These are phyloP conservation scores for Lachnellula suecica DNA, from an alignment of 2,329 filamentous ascomycete genomes.

Conservation along the genomic window DNA sequence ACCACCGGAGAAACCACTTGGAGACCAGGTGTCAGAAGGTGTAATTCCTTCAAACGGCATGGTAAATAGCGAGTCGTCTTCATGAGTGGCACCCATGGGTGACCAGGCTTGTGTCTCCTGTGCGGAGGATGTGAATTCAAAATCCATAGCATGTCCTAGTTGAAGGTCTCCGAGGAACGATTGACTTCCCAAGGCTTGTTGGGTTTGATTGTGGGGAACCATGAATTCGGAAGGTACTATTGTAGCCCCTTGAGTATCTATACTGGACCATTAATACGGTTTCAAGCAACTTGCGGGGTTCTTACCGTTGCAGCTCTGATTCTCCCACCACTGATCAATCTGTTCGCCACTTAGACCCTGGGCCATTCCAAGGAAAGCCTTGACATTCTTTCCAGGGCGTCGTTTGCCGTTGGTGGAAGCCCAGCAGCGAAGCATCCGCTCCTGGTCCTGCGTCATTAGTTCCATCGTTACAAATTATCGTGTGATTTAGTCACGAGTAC, in stretches of 20 bases:
- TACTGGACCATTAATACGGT: not conserved
- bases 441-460: conserved; percentile 15
- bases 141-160: not conserved
- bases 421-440: conserved; percentile 16
- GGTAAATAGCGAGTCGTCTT: not conserved
- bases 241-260: not conserved
- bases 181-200: not conserved
- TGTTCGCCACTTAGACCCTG: conserved; percentile 18
- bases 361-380: conserved; percentile 11
- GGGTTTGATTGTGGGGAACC: not conserved
- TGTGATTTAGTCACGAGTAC: not conserved
- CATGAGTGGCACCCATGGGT: not conserved
- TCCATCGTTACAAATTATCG: conserved; percentile 5
- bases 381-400: conserved; percentile 6
- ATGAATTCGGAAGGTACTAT: not conserved
- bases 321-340: conserved; percentile 19
- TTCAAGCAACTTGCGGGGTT: not conserved
- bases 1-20: not conserved
- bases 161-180: not conserved
- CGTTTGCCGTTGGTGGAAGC: conserved; percentile 10
- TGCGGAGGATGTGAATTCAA: not conserved
- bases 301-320: conserved; percentile 4
- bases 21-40: conserved; percentile 1
- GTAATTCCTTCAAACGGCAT: not conserved
- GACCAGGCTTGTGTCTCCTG: not conserved